Conservation (phyloP, 2,329 filamentous ascomycete species). For the Trichophyton verrucosum region DNA sequence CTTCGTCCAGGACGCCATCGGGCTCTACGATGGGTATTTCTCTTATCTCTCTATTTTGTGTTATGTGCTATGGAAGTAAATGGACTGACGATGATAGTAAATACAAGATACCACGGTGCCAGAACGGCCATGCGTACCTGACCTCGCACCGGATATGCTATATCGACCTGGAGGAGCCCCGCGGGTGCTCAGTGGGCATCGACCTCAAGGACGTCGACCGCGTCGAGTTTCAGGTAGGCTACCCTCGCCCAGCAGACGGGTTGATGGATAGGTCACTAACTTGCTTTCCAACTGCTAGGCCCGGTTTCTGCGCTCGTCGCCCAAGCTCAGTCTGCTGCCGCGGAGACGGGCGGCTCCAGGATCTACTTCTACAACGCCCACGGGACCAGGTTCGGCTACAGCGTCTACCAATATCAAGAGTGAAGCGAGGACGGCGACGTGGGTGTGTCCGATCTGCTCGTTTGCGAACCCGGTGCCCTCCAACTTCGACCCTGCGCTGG, state of each 20-base stretch:
- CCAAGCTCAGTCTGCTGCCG: conserved; percentile 64
- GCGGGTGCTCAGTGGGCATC: conserved; percentile 70
- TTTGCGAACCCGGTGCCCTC: conserved; percentile 87
- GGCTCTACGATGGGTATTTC: conserved; percentile 87
- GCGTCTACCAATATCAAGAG: background rate
- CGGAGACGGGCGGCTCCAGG: background rate
- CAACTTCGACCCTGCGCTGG: conserved; percentile 79
- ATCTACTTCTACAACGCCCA: background rate
- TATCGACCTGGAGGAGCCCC: conserved; percentile 75
- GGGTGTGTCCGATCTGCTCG: conserved; percentile 92
- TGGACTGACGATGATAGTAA: conserved; percentile 46
- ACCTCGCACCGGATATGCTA: conserved; percentile 95
- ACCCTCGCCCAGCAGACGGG: background rate
- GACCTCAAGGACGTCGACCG: conserved; percentile 85
- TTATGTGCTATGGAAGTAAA: too few relatives aligned
- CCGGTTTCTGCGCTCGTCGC: conserved; percentile 85
- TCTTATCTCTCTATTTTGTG: background rate
- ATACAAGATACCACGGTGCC: conserved; percentile 85
- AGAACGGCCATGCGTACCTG: conserved; percentile 91
- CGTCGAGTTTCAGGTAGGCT: conserved; percentile 68
- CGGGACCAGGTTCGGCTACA: too few relatives aligned
- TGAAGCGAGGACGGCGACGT: conserved; percentile 44
- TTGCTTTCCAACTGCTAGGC: conserved; percentile 39
- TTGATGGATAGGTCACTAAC: background rate
- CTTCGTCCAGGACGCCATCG: conserved; percentile 95